Evolutionary conservation across 495 filamentous ascomycete genomes (phyloP).

Genomic region (Tricharina praecox): DNA sequence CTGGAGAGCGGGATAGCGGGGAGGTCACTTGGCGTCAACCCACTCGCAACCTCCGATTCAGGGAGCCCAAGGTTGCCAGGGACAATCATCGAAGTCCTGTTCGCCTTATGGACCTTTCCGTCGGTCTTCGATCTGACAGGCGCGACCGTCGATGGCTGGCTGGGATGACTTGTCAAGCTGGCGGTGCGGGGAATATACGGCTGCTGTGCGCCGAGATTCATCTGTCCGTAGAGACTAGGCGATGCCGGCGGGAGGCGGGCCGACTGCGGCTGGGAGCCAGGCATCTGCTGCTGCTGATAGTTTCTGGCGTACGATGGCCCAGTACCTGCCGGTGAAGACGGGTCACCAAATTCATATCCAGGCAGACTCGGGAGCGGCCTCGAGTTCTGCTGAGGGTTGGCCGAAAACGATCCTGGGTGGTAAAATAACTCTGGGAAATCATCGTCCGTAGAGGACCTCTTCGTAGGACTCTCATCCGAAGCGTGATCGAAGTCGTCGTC

Average conservation of each 20-base stretch:
- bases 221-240: neutral
- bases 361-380: slow-evolving; percentile 22
- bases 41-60: slow-evolving; percentile 8
- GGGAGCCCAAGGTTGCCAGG: neutral
- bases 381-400: slow-evolving; percentile 12
- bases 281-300: neutral
- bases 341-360: slow-evolving; percentile 13
- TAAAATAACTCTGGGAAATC: slow-evolving; percentile 84
- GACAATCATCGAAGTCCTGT: slow-evolving; percentile 10
- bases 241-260: neutral
- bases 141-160: slow-evolving; percentile 59
- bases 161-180: slow-evolving; percentile 64
- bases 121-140: slow-evolving; percentile 90
- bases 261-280: neutral
- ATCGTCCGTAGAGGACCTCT: slow-evolving; percentile 27
- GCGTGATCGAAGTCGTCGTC: slow-evolving; percentile 55
- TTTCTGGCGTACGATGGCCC: neutral
- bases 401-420: slow-evolving; percentile 40
- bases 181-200: slow-evolving; percentile 60
- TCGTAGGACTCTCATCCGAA: slow-evolving; percentile 34
- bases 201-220: neutral
- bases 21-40: slow-evolving; percentile 31
- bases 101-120: slow-evolving; percentile 43
- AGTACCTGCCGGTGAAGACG: neutral
- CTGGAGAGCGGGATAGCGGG: slow-evolving; percentile 35